Percentiles rank a stretch among this genome's conserved stretches.
Evolutionary conservation across 2,329 filamentous ascomycete species (phyloP).

Genomic region (Aspergillus transmontanensis): DNA sequence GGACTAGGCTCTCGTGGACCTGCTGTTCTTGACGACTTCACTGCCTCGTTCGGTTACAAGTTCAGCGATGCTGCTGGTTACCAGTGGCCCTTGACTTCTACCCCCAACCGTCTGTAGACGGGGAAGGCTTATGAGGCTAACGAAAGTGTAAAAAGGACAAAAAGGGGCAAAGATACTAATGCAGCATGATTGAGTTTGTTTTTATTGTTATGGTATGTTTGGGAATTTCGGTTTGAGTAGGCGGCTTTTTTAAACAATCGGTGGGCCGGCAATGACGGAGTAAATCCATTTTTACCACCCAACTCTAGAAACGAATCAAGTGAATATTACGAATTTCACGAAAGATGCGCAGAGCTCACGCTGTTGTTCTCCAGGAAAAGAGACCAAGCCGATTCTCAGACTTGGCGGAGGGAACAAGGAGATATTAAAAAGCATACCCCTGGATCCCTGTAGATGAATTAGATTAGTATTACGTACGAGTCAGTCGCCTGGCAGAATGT

Average conservation of each 20-base stretch:
- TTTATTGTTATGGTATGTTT: conserved; percentile 18
- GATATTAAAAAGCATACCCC: not conserved
- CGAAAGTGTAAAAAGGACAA: conserved; percentile 15
- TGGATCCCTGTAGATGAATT: not conserved
- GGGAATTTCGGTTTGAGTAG: conserved; percentile 16
- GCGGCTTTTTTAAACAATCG: conserved; percentile 10
- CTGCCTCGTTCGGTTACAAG: conserved; percentile 96
- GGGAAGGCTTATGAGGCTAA: conserved; percentile 5
- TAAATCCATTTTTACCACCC: conserved; percentile 3
- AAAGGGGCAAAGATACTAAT: conserved; percentile 16
- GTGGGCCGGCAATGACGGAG: not conserved
- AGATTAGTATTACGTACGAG: not conserved
- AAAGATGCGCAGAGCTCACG: not conserved
- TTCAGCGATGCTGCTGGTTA: conserved; percentile 96
- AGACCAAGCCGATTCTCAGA: not conserved
- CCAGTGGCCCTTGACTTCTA: conserved; percentile 84
- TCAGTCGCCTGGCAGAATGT: not conserved
- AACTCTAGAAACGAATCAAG: conserved; percentile 24
- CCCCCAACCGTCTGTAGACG: conserved; percentile 77
- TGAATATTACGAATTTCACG: conserved; percentile 16
- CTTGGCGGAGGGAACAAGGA: not conserved
- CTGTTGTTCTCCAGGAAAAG: not conserved
- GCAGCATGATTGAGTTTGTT: conserved; percentile 20
- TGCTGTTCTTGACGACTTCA: conserved; percentile 96
- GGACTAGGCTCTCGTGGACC: conserved; percentile 86